Conservation (phyloP, 2,329 filamentous ascomycete genomes). For the Penicillium carneum region DNA sequence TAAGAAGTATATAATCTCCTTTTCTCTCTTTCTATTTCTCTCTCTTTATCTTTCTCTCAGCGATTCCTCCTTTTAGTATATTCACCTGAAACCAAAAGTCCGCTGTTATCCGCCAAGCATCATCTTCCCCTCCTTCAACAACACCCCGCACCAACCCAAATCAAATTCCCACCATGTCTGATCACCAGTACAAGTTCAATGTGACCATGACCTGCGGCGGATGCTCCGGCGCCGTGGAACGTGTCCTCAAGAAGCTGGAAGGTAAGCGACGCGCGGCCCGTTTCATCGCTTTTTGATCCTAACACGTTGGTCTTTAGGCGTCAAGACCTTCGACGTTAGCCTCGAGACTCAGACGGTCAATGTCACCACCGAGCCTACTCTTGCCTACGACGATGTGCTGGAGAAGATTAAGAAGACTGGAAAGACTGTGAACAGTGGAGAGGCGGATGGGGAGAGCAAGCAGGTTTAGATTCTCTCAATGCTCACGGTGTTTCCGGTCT, state of each 20-base stretch:
- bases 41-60: background rate
- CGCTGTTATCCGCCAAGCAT: slow-evolving; percentile 8
- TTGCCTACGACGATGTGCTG: slow-evolving; percentile 81
- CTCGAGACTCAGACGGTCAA: slow-evolving; percentile 85
- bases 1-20: background rate
- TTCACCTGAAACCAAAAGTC: background rate
- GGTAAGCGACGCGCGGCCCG: slow-evolving; percentile 62
- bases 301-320: slow-evolving; percentile 62
- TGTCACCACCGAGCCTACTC: slow-evolving; percentile 71
- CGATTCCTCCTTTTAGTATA: background rate
- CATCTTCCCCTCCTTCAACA: slow-evolving; percentile 2
- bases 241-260: slow-evolving; percentile 89
- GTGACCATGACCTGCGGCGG: slow-evolving; percentile 93
- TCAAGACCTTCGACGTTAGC: slow-evolving; percentile 84
- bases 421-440: slow-evolving; percentile 79
- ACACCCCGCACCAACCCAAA: slow-evolving; percentile 11
- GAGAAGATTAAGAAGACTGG: slow-evolving; percentile 93
- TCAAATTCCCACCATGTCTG: slow-evolving; percentile 65
- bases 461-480: slow-evolving; percentile 39
- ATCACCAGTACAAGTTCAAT: slow-evolving; percentile 94
- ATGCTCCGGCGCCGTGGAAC: slow-evolving; percentile 92
- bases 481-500: background rate
- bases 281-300: background rate
- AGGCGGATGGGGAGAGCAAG: slow-evolving; percentile 54
- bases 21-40: background rate